Conservation (phyloP, 2,329 filamentous ascomycete species). For the Cladosporium sp. region DNA sequence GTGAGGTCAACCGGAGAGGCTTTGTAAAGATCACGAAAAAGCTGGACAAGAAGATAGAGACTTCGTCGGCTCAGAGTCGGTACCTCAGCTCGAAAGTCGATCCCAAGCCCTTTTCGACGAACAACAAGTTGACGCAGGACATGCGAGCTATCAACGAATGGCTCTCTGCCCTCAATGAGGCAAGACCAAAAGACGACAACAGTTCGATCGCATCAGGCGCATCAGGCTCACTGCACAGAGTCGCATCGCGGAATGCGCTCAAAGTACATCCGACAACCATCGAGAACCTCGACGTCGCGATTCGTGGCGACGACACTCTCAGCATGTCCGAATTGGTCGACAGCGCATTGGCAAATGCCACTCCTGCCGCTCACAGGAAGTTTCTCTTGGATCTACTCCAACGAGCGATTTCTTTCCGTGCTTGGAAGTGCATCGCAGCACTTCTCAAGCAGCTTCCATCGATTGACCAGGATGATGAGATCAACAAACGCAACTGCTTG, state of each 20-base stretch:
- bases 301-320: slow-evolving; percentile 66
- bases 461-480: slow-evolving; percentile 84
- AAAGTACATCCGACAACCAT: slow-evolving; percentile 69
- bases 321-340: slow-evolving; percentile 57
- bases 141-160: slow-evolving; percentile 82
- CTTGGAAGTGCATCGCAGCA: slow-evolving; percentile 69
- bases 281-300: slow-evolving; percentile 71
- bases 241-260: slow-evolving; percentile 73
- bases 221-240: slow-evolving; percentile 71
- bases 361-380: slow-evolving; percentile 46
- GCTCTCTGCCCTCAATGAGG: slow-evolving; percentile 79
- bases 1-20: slow-evolving; percentile 90
- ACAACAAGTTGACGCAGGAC: slow-evolving; percentile 58
- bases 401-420: slow-evolving; percentile 70
- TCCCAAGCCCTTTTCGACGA: slow-evolving; percentile 82
- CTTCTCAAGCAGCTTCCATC: slow-evolving; percentile 69
- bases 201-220: slow-evolving; percentile 65
- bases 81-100: slow-evolving; percentile 93
- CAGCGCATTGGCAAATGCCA: slow-evolving; percentile 25
- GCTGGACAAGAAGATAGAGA: slow-evolving; percentile 87
- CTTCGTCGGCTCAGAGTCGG: slow-evolving; percentile 71
- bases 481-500: slow-evolving; percentile 91
- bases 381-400: slow-evolving; percentile 81
- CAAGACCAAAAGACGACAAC: slow-evolving; percentile 73
- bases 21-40: slow-evolving; percentile 99